phyloP scores from a whole-genome alignment of 169 alveolate genomes.

The Babesia sp. region DNA sequence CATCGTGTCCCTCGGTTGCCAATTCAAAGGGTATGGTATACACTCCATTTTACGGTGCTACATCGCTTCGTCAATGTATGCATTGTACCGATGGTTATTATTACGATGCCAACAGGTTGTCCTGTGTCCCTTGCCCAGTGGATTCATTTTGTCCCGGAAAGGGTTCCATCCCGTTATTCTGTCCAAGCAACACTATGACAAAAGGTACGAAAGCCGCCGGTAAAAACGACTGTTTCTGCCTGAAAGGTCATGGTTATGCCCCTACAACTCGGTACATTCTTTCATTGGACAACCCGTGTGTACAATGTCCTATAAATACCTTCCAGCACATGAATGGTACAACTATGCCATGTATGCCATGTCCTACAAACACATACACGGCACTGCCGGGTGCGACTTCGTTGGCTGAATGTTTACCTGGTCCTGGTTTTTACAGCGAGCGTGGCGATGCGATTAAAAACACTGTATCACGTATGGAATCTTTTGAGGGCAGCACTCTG shows the following conservation, averaged over 20 bases:
- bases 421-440: conserved; percentile 62
- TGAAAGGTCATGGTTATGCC: conserved; percentile 40
- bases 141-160: conserved; percentile 73
- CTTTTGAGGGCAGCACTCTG: not conserved
- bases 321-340: conserved; percentile 65
- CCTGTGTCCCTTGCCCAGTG: conserved; percentile 69
- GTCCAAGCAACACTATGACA: conserved; percentile 66
- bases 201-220: conserved; percentile 17
- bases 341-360: conserved; percentile 64
- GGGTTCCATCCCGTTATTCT: conserved; percentile 52
- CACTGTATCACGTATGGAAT: conserved; percentile 7
- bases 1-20: conserved; percentile 32
- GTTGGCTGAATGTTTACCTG: conserved; percentile 69
- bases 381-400: conserved; percentile 59
- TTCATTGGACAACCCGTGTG: conserved; percentile 15
- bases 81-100: conserved; percentile 71
- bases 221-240: conserved; percentile 51
- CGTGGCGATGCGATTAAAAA: not conserved
- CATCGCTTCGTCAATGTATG: conserved; percentile 57
- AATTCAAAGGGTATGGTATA: conserved; percentile 22
- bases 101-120: conserved; percentile 35
- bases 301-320: conserved; percentile 51
- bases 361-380: conserved; percentile 72
- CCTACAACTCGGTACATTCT: conserved; percentile 9
- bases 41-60: conserved; percentile 58